phyloP scores from a whole-genome alignment of 345 rosid species.

The Gossypium ekmanianum region DNA sequence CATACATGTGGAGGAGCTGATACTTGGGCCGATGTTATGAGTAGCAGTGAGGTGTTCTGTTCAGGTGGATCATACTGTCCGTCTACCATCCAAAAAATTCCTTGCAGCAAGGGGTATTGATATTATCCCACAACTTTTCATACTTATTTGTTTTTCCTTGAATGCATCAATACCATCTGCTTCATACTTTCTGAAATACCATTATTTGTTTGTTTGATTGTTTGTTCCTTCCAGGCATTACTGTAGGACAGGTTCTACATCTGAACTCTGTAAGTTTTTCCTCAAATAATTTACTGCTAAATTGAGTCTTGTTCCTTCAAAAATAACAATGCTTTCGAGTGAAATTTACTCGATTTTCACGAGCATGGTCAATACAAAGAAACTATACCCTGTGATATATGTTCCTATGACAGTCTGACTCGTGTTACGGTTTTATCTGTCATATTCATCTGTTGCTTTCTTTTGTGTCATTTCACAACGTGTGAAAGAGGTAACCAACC shows the following conservation, averaged over 20 bases:
- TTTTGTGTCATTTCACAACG: not conserved
- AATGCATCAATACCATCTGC: not conserved
- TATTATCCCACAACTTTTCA: slow-evolving; percentile 32
- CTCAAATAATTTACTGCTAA: not conserved
- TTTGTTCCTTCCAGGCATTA: slow-evolving; percentile 56
- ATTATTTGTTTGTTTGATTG: slow-evolving; percentile 12
- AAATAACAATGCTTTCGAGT: not conserved
- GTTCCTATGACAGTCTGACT: not conserved
- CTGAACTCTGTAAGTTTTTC: slow-evolving; percentile 46
- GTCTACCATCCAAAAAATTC: slow-evolving; percentile 60
- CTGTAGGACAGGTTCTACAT: slow-evolving; percentile 88
- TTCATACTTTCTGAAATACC: not conserved
- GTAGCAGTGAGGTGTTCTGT: slow-evolving; percentile 83
- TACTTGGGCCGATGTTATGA: slow-evolving; percentile 75
- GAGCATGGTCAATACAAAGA: not conserved
- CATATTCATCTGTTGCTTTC: not conserved
- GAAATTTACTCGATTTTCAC: not conserved
- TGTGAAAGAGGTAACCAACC: not conserved
- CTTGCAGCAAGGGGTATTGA: slow-evolving; percentile 83
- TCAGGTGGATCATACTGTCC: slow-evolving; percentile 93
- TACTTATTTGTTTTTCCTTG: not conserved
- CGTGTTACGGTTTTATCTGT: not conserved
- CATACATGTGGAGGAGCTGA: slow-evolving; percentile 97
- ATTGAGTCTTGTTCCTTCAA: not conserved
- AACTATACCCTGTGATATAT: not conserved